Percentiles rank a stretch among this genome's conserved stretches.
These are phyloP conservation scores for Aspergillus alliaceus DNA, from an alignment of 2,329 filamentous ascomycete species.

Conservation along the genomic window DNA sequence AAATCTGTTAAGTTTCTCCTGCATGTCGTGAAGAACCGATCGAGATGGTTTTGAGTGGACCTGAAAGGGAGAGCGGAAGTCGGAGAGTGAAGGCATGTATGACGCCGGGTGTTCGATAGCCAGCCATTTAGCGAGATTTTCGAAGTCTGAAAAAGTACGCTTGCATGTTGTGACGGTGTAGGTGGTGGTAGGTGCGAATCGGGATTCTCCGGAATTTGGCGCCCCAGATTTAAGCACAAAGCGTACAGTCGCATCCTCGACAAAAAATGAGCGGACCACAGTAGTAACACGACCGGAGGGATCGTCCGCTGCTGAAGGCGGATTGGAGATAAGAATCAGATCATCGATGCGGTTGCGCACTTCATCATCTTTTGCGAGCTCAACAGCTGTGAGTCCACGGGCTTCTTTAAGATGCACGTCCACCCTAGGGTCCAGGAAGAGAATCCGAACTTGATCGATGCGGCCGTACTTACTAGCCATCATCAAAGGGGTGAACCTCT, in stretches of 20 bases:
- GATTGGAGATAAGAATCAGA: constrained; percentile 76
- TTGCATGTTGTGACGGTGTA: constrained; percentile 89
- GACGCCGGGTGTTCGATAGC: constrained; percentile 90
- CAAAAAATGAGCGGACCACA: constrained; percentile 92
- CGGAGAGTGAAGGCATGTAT: constrained; percentile 80
- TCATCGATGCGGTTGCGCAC: constrained; percentile 96
- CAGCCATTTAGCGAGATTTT: constrained; percentile 81
- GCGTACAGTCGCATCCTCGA: constrained; percentile 91
- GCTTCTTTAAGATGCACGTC: constrained; percentile 82
- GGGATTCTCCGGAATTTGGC: constrained; percentile 36
- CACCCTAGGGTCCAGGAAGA: constrained; percentile 85
- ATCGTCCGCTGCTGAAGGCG: constrained; percentile 51
- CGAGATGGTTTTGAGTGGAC: constrained; percentile 89
- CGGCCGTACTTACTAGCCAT: constrained; percentile 97
- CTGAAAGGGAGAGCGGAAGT: constrained; percentile 84
- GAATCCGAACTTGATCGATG: constrained; percentile 83
- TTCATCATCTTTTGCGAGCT: constrained; percentile 96
- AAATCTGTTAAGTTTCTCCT: constrained; percentile 82
- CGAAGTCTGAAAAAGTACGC: constrained; percentile 83
- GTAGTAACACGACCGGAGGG: constrained; percentile 82
- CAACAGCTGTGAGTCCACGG: constrained; percentile 87
- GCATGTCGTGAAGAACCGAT: constrained; percentile 81
- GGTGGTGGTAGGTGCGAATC: constrained; percentile 66
- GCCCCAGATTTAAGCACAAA: constrained; percentile 93
- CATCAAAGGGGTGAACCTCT: constrained; percentile 93